These are phyloP conservation scores for Lablab purpureus DNA, from an alignment of 306 rosid species.

Conservation along the genomic window DNA sequence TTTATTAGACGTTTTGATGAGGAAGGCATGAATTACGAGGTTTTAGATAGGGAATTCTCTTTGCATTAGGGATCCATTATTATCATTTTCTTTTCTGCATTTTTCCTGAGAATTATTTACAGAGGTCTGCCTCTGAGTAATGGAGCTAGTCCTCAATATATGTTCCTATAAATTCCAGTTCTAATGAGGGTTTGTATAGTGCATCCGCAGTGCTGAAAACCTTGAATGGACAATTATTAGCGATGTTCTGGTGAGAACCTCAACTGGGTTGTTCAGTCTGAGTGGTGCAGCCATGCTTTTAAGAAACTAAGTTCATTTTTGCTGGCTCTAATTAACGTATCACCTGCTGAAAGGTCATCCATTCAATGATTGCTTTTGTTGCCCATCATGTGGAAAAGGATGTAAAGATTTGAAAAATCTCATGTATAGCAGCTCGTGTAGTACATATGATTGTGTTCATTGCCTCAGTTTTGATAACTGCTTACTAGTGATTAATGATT, in stretches of 20 bases:
- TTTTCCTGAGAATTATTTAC: neutral
- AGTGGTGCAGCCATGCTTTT: neutral
- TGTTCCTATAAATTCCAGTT: neutral
- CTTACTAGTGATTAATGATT: slow-evolving; percentile 1
- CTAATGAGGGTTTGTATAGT: neutral
- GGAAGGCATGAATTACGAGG: neutral
- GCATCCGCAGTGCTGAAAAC: neutral
- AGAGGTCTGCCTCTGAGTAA: neutral
- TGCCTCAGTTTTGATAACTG: slow-evolving; percentile 12
- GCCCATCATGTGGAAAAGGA: slow-evolving; percentile 9
- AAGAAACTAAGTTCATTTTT: neutral
- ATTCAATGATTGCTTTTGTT: neutral
- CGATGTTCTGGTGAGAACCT: neutral
- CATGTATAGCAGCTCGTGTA: neutral
- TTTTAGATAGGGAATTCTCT: neutral
- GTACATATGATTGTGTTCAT: neutral
- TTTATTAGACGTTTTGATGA: no score
- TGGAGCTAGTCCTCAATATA: neutral
- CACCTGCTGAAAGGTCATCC: neutral
- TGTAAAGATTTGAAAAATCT: slow-evolving; percentile 15
- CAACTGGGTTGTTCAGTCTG: neutral
- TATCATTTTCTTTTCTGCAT: slow-evolving; percentile 25
- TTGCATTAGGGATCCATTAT: neutral
- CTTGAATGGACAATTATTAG: slow-evolving; percentile 1
- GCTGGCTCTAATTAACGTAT: neutral